Evolutionary conservation across 257 asterid genomes (phyloP), one percentile per base, ranked within the genome.

Genomic region (Salvia splendens): DNA sequence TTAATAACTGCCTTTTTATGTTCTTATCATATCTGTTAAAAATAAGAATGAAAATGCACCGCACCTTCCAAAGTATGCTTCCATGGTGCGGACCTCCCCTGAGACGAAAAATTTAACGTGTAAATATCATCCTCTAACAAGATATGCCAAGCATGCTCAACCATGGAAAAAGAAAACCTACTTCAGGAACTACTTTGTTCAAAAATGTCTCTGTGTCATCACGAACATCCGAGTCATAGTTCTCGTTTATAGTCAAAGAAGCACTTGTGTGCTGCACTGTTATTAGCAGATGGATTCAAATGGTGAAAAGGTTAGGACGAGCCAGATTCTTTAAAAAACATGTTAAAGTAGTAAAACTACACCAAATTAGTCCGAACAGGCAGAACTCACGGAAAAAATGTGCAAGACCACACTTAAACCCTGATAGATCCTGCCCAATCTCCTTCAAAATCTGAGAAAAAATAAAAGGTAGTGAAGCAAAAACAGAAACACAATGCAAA

Each of bases 251-350:
- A 67, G 99, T 93, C 83, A 93, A 80, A n/a, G 99, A 93, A 68
- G 99, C 97, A 79, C 99, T 93, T 7, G 97, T 93, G 72, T 93
- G 99, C 76, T 93, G 99, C 86, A 93, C 99, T 93, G 95, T 79
- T 69, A 43, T 42, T 77, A 70, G 62, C 43, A 71, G 17, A 81
- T 40, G 68, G 51, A 69, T 36, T 57, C 33, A 74, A 64, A 78
- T 42, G 52, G 42, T 49, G 32, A 45, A 12, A 43, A 54, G 7
- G 16, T 56, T 58, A 15, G 33, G 28, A 49, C 58, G 35, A 8
- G 28, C n/a, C 12, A 63, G 5, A 14, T 47, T 15, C 24, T 30
- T 53, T 8, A 74, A 35, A 24, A 24, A 24, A 24, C 30, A 24
- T 24, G 1, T 32, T 17, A 38, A 0, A 48, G 12, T 20, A 43